Base-by-base conservation (phyloP, 164 flowering plant genomes). In the Stephania cephalantha region DNA sequence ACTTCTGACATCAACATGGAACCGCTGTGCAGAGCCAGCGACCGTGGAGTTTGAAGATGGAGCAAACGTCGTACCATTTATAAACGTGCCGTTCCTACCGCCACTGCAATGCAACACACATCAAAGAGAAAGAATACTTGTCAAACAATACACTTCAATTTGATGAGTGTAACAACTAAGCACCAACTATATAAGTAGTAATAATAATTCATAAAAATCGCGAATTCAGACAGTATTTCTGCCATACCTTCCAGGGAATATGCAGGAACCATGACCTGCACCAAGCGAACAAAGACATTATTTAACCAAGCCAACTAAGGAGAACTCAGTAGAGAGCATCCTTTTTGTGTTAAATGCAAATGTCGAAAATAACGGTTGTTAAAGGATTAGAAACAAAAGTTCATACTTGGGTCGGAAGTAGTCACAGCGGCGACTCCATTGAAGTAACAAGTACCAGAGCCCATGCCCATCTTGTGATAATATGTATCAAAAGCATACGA, bases 361-460 rank as follows among this genome's bases (percentile, higher is more conserved):
- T 50, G 4, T 7, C 12, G 6, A 50, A 50, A 50, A 13, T 50
- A 50, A 13, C 15, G 1, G 55, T 9, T 50, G 20, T 58, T 55
- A 3, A 15, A 63, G 25, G 42, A 35, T 35, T 18, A 7, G 15
- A 7, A 52, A 30, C 31, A n/a, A 45, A 45, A 53, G n/a, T 25
- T 64, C 92, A 72, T 89, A 94, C 98, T 94, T 79, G 98, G 98
- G 72, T 94, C 88, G 0, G 91, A 84, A 1, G 97, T 90, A 20
- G 90, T 88, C 76, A 94, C 72, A 3, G 90, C 74, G 30, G 98
- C 98, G 71, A 92, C 97, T 29, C 97, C 98, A 74, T 92, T 92
- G 78, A 92, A 94, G 81, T 87, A 81, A 75, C 98, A 94, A 4
- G 90, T 81, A 52, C 91, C 97, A 12, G 86, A 76, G 71, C 86